phyloP scores from a whole-genome alignment of 768 basidiomycete species.

The Pulveroboletus ravenelii region DNA sequence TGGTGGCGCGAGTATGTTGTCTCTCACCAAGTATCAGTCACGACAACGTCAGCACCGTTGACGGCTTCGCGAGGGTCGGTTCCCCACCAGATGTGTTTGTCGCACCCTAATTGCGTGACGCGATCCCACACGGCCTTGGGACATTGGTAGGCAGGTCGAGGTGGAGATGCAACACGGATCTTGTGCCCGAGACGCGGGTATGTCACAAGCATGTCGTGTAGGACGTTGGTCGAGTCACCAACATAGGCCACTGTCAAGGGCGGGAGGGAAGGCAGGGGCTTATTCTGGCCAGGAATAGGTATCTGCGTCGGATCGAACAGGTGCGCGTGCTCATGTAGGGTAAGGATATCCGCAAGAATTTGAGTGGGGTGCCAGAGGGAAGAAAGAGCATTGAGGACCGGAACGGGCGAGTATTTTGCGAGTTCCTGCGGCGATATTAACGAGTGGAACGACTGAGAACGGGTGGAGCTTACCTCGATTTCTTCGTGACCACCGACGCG shows the following conservation, averaged over 20 bases:
- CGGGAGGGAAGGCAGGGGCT: slow-evolving; percentile 49
- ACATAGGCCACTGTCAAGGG: slow-evolving; percentile 90
- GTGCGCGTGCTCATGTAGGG: slow-evolving; percentile 72
- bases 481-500: slow-evolving; percentile 91
- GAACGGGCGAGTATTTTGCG: slow-evolving; percentile 84
- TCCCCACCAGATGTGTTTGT: slow-evolving; percentile 69
- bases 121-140: slow-evolving; percentile 76
- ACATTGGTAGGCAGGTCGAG: slow-evolving; percentile 54
- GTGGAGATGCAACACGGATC: slow-evolving; percentile 79
- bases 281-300: slow-evolving; percentile 11
- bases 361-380: slow-evolving; percentile 97
- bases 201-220: slow-evolving; percentile 96
- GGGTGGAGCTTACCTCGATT: slow-evolving; percentile 65
- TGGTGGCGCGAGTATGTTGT: background rate
- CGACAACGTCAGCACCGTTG: slow-evolving; percentile 84
- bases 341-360: slow-evolving; percentile 87
- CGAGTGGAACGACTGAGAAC: background rate
- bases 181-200: slow-evolving; percentile 88
- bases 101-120: slow-evolving; percentile 70
- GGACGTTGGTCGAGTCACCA: slow-evolving; percentile 91
- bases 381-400: slow-evolving; percentile 94
- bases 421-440: slow-evolving; percentile 58
- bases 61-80: slow-evolving; percentile 83
- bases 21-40: slow-evolving; percentile 92
- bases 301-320: slow-evolving; percentile 40